Conservation (phyloP, 176 grass and related monocot species). For the Eleusine coracana region DNA sequence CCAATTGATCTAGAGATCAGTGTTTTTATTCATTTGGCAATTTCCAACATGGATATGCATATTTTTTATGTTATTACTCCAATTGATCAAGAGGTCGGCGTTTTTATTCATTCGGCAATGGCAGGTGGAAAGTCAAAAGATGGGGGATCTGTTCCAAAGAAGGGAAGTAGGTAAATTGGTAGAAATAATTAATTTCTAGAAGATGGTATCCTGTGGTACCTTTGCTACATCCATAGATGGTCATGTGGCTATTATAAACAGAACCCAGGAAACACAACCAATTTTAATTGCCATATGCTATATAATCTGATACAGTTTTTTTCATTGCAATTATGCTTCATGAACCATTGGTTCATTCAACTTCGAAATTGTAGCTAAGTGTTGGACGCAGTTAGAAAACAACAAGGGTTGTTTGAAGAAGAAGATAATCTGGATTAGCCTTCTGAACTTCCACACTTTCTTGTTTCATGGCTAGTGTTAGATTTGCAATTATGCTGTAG, state of each 20-base stretch:
- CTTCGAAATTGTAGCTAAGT: constrained; percentile 11
- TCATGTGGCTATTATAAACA: constrained; percentile 40
- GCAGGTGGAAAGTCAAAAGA: constrained; percentile 99
- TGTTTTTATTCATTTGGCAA: constrained; percentile 79
- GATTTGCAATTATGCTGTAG: constrained; percentile 22
- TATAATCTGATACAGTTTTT: constrained; percentile 13
- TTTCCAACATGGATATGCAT: constrained; percentile 57
- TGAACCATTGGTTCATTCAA: constrained; percentile 25
- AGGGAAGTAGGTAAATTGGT: constrained; percentile 95
- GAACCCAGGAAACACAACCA: constrained; percentile 9
- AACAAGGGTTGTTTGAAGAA: constrained; percentile 7
- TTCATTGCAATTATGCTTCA: not conserved
- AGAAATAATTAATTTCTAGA: constrained; percentile 84
- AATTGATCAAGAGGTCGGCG: constrained; percentile 82
- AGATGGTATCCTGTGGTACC: constrained; percentile 63
- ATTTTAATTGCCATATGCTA: constrained; percentile 29
- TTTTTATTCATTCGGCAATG: constrained; percentile 84
- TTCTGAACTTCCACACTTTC: not conserved
- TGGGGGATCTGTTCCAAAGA: constrained; percentile 98
- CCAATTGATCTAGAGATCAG: constrained; percentile 80
- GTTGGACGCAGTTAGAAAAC: constrained; percentile 15
- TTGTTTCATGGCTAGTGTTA: constrained; percentile 21
- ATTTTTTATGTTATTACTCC: constrained; percentile 72
- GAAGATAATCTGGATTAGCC: not conserved
- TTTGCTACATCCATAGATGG: constrained; percentile 47